Conservation (phyloP, 2,329 filamentous ascomycete genomes). For the Stylonectria norvegica region DNA sequence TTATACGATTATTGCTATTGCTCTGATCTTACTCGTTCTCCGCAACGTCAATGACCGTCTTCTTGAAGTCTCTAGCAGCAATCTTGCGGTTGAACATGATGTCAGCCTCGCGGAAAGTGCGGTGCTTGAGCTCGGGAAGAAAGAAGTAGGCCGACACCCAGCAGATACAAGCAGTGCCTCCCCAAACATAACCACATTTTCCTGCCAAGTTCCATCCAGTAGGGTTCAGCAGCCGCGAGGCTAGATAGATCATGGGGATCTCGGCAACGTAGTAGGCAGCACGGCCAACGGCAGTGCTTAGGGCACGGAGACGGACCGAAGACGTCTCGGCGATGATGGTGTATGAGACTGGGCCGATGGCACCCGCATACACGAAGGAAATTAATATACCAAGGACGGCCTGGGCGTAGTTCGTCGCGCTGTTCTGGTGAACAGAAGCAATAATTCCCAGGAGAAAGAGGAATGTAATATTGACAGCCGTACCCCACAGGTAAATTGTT, state of each 20-base stretch:
- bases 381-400: conserved; percentile 62
- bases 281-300: conserved; percentile 65
- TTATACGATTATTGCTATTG: too few species aligned
- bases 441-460: conserved; percentile 58
- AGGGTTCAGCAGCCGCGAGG: conserved; percentile 59
- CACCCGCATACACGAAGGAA: conserved; percentile 61
- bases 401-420: conserved; percentile 48
- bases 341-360: conserved; percentile 62
- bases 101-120: conserved; percentile 60
- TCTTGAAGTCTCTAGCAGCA: conserved; percentile 52
- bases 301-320: conserved; percentile 58
- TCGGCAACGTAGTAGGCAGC: conserved; percentile 61
- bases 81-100: conserved; percentile 55
- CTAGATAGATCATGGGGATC: conserved; percentile 64
- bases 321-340: conserved; percentile 67
- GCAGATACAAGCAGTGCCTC: conserved; percentile 54
- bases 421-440: conserved; percentile 44
- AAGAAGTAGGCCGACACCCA: conserved; percentile 45
- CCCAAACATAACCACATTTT: conserved; percentile 60
- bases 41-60: conserved; percentile 53
- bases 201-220: conserved; percentile 47
- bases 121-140: conserved; percentile 55
- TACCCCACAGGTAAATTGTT: conserved; percentile 62
- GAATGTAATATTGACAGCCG: conserved; percentile 49
- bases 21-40: conserved; percentile 69